Evolutionary conservation across 805 yeast genomes (phyloP), one percentile per base, ranked within the genome.

Genomic region (Hanseniaspora clermontiae): DNA sequence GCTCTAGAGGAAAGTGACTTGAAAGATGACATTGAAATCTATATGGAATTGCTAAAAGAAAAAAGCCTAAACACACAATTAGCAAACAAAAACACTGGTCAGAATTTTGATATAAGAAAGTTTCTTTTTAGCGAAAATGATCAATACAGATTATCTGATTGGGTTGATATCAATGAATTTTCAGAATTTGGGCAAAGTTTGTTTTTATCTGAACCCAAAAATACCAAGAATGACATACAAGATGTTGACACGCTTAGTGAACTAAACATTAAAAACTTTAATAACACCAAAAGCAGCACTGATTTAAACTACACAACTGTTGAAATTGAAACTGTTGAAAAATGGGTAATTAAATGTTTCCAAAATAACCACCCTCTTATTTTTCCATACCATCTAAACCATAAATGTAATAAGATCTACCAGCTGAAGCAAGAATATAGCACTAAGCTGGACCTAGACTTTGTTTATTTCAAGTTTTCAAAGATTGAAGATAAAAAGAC

Each of bases 61-160:
- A 47, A 47, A 5, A 34, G 31, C 6, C 24, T 34, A 17, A 32
- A 47, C 14, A 47, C 59, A 29, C 59, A 57, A 19, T 58, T 60
- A n/a, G 59, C 54, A 17, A 60, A 58, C 29, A 61, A 59, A 39
- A 57, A 56, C 47, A 31, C 12, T 9, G 24, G 12, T 5, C 20
- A 45, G 10, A 45, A 45, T 36, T 45, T 45, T 31, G 37, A 45
- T 20, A 61, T 63, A 20, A 56, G 63, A 17, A 61, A 61, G 14
- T 60, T 63, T 7, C 64, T 65, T 51, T 52, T 66, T 34, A 60
- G 61, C 31, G 68, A 65, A 31, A 31, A 40, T 3, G 42, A 43
- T 36, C 57, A 54, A n/a, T 54, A 54, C 29, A 36, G 48, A 19
- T 34, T 34, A 9, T 49, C 57, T 8, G 50, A 47, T 17, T 54